phyloP scores from a whole-genome alignment of 441 rosid species.

The Adansonia rubrostipa region DNA sequence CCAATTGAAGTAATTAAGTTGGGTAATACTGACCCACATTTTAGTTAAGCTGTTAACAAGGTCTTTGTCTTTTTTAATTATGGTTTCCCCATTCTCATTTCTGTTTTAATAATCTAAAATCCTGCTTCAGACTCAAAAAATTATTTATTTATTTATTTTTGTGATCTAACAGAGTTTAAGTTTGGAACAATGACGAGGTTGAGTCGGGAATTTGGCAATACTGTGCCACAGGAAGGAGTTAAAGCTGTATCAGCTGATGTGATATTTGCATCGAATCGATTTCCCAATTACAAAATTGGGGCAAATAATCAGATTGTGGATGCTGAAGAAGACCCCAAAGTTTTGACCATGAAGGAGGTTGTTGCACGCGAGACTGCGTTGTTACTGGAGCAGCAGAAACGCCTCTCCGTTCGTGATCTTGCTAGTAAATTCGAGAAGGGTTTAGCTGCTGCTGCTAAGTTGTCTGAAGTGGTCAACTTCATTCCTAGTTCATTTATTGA shows the following conservation, averaged over 20 bases:
- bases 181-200: constrained; percentile 70
- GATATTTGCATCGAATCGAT: constrained; percentile 77
- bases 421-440: constrained; percentile 91
- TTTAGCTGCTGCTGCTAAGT: constrained; percentile 90
- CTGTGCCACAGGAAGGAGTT: constrained; percentile 69
- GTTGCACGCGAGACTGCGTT: constrained; percentile 89
- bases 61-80: neutral
- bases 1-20: constrained; percentile 9
- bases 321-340: constrained; percentile 70
- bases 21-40: constrained; percentile 22
- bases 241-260: constrained; percentile 89
- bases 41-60: neutral
- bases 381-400: constrained; percentile 90
- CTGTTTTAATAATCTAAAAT: neutral
- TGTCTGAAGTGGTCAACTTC: constrained; percentile 82
- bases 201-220: constrained; percentile 65
- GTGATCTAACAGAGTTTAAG: constrained; percentile 39
- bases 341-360: constrained; percentile 85
- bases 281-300: constrained; percentile 84
- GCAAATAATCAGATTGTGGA: constrained; percentile 36
- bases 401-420: constrained; percentile 95
- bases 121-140: neutral
- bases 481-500: constrained; percentile 4
- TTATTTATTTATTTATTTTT: constrained; percentile 2
- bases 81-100: neutral